Evolutionary conservation across 2,329 filamentous ascomycete species (phyloP).

Genomic region (Alternaria sp.): DNA sequence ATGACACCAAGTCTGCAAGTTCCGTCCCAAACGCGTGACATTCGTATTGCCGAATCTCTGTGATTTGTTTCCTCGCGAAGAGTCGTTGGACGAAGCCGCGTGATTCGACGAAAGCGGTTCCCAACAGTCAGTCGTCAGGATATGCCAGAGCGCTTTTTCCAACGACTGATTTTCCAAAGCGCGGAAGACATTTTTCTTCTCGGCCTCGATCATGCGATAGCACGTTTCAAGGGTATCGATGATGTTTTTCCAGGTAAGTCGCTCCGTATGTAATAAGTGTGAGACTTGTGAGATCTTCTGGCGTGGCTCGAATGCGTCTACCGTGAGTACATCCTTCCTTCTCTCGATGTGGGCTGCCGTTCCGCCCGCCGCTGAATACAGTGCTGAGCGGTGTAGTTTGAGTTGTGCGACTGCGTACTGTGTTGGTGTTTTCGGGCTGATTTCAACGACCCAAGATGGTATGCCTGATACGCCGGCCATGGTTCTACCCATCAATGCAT

Average conservation of each 20-base stretch:
- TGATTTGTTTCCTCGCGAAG: neutral
- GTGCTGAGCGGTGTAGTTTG: neutral
- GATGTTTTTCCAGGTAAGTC: neutral
- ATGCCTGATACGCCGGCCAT: neutral
- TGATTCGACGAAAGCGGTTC: neutral
- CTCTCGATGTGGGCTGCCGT: neutral
- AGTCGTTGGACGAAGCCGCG: neutral
- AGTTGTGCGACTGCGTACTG: neutral
- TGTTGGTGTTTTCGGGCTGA: neutral
- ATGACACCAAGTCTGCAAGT: neutral
- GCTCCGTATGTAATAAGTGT: neutral
- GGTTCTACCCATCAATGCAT: neutral
- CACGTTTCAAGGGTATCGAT: neutral
- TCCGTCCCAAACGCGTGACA: neutral
- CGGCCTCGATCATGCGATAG: neutral
- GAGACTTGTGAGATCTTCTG: neutral
- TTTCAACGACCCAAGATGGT: conserved; percentile 3
- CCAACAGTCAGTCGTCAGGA: neutral
- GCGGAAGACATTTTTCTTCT: neutral
- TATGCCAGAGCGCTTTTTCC: neutral
- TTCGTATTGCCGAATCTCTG: neutral
- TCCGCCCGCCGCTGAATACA: neutral
- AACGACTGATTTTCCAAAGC: neutral
- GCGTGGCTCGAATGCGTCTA: neutral
- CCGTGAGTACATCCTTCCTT: neutral